Conservation (phyloP, 306 rosid genomes). For the Dicorynia guianensis region DNA sequence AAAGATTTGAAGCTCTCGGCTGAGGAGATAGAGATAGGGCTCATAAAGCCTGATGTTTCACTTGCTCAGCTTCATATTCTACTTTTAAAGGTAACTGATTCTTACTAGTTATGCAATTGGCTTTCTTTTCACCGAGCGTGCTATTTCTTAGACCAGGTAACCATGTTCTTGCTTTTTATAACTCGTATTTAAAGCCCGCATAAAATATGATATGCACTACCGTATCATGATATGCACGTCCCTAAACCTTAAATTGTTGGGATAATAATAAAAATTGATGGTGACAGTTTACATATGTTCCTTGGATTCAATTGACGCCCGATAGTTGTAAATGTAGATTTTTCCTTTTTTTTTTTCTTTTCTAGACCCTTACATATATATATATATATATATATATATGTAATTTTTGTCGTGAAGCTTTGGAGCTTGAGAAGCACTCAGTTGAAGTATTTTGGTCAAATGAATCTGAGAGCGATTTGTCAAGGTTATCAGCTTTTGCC, state of each 20-base stretch:
- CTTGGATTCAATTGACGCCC: background rate
- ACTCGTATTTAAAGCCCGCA: background rate
- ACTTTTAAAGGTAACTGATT: slow-evolving; percentile 69
- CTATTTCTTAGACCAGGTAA: background rate
- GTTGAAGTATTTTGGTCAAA: background rate
- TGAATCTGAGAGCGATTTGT: background rate
- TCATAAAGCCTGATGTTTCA: slow-evolving; percentile 60
- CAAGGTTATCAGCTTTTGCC: background rate
- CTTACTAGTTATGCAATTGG: background rate
- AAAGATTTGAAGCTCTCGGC: slow-evolving; percentile 63
- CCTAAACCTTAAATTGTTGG: background rate
- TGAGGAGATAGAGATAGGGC: slow-evolving; percentile 78
- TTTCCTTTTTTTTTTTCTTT: background rate
- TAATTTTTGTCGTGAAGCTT: background rate
- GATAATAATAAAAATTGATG: background rate
- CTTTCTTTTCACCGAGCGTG: background rate
- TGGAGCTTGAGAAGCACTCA: background rate
- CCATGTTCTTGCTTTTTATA: background rate
- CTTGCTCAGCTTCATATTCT: slow-evolving; percentile 78
- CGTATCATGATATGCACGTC: background rate
- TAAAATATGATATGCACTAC: background rate
- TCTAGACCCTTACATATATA: background rate
- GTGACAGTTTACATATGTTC: background rate
- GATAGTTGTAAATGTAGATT: background rate
- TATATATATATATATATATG: too few relatives aligned